phyloP scores from a whole-genome alignment of 164 flowering plant species.

The Piper betle region DNA sequence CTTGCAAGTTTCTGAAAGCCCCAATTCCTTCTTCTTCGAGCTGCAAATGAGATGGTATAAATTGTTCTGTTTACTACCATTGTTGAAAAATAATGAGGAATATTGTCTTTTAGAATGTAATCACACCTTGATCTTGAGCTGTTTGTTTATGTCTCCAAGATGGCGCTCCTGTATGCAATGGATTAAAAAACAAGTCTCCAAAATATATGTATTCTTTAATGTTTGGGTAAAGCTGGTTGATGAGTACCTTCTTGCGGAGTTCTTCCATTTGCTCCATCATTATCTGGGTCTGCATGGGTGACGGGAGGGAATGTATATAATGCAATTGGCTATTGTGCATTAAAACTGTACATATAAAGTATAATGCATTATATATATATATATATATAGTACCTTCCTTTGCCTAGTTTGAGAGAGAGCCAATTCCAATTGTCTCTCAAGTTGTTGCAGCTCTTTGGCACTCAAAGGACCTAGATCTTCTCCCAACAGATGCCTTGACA shows the following conservation, averaged over 20 bases:
- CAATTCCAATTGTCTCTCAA: slow-evolving; percentile 85
- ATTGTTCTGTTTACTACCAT: no score
- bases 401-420: slow-evolving; percentile 71
- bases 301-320: background rate
- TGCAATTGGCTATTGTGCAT: background rate
- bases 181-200: background rate
- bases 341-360: background rate
- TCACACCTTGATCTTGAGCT: slow-evolving; percentile 59
- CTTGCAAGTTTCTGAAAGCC: slow-evolving; percentile 25
- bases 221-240: background rate
- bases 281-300: slow-evolving; percentile 49
- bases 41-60: slow-evolving; percentile 15
- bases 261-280: slow-evolving; percentile 84
- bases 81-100: no score
- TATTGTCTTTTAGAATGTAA: no score
- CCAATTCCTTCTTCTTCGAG: slow-evolving; percentile 52
- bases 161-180: slow-evolving; percentile 56
- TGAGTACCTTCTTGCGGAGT: slow-evolving; percentile 59
- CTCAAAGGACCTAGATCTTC: slow-evolving; percentile 85
- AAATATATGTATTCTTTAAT: no score
- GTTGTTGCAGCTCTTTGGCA: slow-evolving; percentile 71
- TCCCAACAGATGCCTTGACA: slow-evolving; percentile 72
- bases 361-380: background rate
- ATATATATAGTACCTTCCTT: slow-evolving; percentile 45
- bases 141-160: slow-evolving; percentile 82